Conservation (phyloP, 2,329 filamentous ascomycete genomes). For the Fusarium cicatricum region DNA sequence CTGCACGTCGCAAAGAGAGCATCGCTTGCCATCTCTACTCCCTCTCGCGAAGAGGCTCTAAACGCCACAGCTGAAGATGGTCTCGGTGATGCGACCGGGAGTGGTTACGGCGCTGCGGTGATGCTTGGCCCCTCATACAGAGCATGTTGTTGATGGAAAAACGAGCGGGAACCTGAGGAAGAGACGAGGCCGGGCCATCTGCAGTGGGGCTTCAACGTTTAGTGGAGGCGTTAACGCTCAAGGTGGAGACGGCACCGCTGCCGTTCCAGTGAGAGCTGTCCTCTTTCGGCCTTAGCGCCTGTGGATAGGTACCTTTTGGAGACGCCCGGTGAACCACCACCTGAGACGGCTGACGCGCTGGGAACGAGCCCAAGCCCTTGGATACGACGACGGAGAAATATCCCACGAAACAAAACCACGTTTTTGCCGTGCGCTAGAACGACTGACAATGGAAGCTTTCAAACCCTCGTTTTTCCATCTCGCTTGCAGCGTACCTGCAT, state of each 20-base stretch:
- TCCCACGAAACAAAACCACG: conserved; percentile 34
- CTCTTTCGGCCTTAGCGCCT: neutral
- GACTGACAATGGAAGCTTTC: conserved; percentile 10
- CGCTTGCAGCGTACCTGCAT: conserved; percentile 19
- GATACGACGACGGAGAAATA: conserved; percentile 29
- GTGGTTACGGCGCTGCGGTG: conserved; percentile 7
- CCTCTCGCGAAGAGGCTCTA: neutral
- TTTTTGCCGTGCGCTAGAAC: conserved; percentile 4
- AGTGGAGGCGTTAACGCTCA: neutral
- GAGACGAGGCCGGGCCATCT: conserved; percentile 12
- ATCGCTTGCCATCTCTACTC: conserved; percentile 1
- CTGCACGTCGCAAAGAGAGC: neutral
- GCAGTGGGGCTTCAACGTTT: neutral
- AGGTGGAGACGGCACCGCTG: conserved; percentile 1
- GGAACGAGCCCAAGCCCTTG: conserved; percentile 9
- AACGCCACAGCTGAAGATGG: conserved; percentile 11
- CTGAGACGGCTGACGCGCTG: conserved; percentile 32
- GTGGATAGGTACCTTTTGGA: neutral
- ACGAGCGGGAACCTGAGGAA: conserved; percentile 9
- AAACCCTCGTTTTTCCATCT: neutral
- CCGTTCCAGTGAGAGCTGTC: neutral
- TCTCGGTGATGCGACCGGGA: conserved; percentile 17
- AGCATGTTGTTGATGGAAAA: conserved; percentile 36
- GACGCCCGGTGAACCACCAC: conserved; percentile 9
- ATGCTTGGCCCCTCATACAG: conserved; percentile 18